Evolutionary conservation across 2,329 filamentous ascomycete genomes (phyloP), one percentile per base, ranked within the genome.

Genomic region (Aspergillus eucalypticola): DNA sequence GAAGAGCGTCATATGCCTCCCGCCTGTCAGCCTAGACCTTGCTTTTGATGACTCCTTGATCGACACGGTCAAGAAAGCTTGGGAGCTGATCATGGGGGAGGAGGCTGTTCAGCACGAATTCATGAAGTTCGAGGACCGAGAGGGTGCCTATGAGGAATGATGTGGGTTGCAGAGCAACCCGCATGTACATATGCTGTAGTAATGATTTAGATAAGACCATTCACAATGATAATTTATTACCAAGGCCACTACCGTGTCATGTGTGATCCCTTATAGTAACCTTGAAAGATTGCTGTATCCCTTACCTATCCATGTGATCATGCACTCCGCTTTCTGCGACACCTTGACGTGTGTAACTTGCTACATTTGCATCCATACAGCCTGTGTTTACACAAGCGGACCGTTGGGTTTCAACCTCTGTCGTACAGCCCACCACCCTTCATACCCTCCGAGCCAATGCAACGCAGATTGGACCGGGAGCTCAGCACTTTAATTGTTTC

Each of bases 81-180:
- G 93, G 92, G 80, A 84, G 62, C 78, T 80, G 52, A 81, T 92
- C 3, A 79, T 85, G 65, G 84, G 83, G 8, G 76, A 79, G 1
- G 81, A 83, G 4, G 78, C 74, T 1, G 78, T 78, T 17, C 79
- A 80, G 17, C 78, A 79, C 17, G 73, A 84, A 48, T 97, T 95
- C 69, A 88, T 97, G 84, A 80, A 84, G 19, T 96, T 96, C 73
- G 84, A 88, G 52, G 90, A 95, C 61, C 84, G 91, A 23, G 88
- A 92, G 71, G 83, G 81, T 13, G 79, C 79, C 27, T 79, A 77
- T 60, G 86, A 90, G 65, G 67, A 73, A 58, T 64, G 58, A 65
- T 56, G 23, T 48, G 38, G 21, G 29, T 53, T 41, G 23, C 32
- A 57, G 42, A 50, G 25, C 46, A 29, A 50, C 5, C 10, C 46